phyloP scores from a whole-genome alignment of 108 stramenopile species.

The Asterionellopsis glacialis region DNA sequence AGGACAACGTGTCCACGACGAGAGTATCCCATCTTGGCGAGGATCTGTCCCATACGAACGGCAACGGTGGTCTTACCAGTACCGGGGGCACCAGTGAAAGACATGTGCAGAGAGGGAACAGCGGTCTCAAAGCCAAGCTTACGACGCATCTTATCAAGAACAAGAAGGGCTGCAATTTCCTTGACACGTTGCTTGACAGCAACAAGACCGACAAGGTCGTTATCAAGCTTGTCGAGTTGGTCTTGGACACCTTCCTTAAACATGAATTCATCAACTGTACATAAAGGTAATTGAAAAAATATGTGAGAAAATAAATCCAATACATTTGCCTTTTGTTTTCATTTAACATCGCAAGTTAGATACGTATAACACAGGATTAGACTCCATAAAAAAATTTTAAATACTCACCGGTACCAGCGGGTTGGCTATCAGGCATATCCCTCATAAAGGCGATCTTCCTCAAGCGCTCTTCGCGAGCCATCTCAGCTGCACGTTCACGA shows the following conservation, averaged over 20 bases:
- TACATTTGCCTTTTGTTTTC: too few relatives aligned
- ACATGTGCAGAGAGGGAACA: conserved; percentile 98
- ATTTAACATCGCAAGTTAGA: not conserved
- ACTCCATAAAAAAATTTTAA: not conserved
- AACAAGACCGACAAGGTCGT: conserved; percentile 89
- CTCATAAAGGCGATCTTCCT: conserved; percentile 91
- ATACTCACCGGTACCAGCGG: conserved; percentile 84
- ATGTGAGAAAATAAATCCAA: too few relatives aligned
- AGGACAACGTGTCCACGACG: conserved; percentile 95
- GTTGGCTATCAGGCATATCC: conserved; percentile 86
- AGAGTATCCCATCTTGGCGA: conserved; percentile 97
- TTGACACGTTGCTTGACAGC: conserved; percentile 95
- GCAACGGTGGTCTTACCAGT: conserved; percentile 99
- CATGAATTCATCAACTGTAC: conserved; percentile 93
- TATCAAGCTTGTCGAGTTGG: conserved; percentile 91
- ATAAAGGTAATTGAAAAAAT: conserved; percentile 7
- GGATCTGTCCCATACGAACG: conserved; percentile 97
- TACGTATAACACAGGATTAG: not conserved
- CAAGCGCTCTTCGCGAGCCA: conserved; percentile 82
- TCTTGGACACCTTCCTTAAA: conserved; percentile 98
- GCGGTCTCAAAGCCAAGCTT: conserved; percentile 96
- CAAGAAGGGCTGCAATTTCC: conserved; percentile 95
- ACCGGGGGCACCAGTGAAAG: conserved; percentile 96
- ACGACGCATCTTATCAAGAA: conserved; percentile 97
- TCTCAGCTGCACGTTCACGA: conserved; percentile 90